phyloP scores from a whole-genome alignment of 352 stramenopile genomes.

The Globisporangium irregulare region DNA sequence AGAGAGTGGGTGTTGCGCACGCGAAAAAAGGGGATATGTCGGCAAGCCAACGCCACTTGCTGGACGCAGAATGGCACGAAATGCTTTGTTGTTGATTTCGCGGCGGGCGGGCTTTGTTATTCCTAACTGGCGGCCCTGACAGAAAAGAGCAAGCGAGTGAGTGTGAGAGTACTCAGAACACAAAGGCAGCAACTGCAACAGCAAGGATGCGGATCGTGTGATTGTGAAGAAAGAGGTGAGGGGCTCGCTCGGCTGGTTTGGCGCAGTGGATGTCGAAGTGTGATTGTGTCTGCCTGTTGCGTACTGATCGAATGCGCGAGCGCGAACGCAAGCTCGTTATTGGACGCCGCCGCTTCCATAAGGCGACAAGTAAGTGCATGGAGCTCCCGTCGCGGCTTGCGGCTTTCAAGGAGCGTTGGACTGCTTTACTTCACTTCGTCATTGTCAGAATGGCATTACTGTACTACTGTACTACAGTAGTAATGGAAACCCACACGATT shows the following conservation, averaged over 20 bases:
- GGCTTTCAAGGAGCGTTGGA: background rate
- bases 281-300: too few relatives aligned
- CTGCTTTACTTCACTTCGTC: background rate
- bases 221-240: background rate
- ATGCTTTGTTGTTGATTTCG: background rate
- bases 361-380: too few relatives aligned
- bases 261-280: too few relatives aligned
- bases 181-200: background rate
- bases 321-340: too few relatives aligned
- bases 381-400: background rate
- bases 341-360: too few relatives aligned
- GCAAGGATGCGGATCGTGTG: background rate
- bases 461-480: too few relatives aligned
- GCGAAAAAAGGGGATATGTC: constrained; percentile 7
- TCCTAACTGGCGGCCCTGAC: background rate
- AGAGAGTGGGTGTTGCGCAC: constrained; percentile 7
- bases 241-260: background rate
- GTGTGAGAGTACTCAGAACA: too few relatives aligned
- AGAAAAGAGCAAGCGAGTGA: background rate
- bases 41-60: background rate
- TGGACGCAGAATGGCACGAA: background rate
- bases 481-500: too few relatives aligned
- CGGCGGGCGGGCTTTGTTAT: background rate
- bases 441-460: background rate
- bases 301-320: too few relatives aligned